Conservation (phyloP, 768 basidiomycete species). For the Leccinum truebloodii region DNA sequence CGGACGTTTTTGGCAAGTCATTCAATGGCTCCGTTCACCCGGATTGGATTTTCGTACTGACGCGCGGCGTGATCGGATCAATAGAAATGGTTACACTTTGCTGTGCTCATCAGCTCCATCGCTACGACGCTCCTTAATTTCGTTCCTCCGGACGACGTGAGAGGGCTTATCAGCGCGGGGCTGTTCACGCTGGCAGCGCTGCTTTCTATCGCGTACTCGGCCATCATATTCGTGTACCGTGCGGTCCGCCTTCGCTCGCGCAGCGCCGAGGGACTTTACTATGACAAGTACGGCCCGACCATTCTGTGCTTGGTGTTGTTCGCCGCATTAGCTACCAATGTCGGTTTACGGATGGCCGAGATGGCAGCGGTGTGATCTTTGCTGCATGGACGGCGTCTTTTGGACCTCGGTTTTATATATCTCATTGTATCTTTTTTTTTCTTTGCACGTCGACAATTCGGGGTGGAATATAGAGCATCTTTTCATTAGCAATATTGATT, state of each 20-base stretch:
- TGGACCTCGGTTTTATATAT: background rate
- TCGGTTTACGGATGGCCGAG: constrained; percentile 65
- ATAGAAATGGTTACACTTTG: constrained; percentile 88
- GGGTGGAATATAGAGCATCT: constrained; percentile 11
- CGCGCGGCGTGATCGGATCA: background rate
- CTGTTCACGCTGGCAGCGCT: constrained; percentile 91
- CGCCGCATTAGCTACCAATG: constrained; percentile 70
- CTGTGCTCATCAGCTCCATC: constrained; percentile 85
- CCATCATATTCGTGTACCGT: constrained; percentile 77
- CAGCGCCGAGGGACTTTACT: constrained; percentile 79
- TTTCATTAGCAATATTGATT: constrained; percentile 27
- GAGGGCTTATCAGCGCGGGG: constrained; percentile 82
- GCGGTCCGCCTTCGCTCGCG: constrained; percentile 66
- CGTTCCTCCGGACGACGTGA: constrained; percentile 63
- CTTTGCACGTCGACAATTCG: background rate
- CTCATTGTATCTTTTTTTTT: background rate
- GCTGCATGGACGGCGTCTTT: background rate
- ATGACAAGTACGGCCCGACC: constrained; percentile 87
- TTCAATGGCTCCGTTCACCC: background rate
- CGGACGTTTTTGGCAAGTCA: constrained; percentile 85
- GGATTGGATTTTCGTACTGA: constrained; percentile 2
- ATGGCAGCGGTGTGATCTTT: constrained; percentile 34
- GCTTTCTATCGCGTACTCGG: constrained; percentile 84
- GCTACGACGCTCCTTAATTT: constrained; percentile 92
- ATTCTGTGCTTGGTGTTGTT: constrained; percentile 70